A percentile compares a stretch with the other conserved stretches of the same genome.
Conservation (phyloP, 345 rosid genomes). For the Lenwebbia sp. region DNA sequence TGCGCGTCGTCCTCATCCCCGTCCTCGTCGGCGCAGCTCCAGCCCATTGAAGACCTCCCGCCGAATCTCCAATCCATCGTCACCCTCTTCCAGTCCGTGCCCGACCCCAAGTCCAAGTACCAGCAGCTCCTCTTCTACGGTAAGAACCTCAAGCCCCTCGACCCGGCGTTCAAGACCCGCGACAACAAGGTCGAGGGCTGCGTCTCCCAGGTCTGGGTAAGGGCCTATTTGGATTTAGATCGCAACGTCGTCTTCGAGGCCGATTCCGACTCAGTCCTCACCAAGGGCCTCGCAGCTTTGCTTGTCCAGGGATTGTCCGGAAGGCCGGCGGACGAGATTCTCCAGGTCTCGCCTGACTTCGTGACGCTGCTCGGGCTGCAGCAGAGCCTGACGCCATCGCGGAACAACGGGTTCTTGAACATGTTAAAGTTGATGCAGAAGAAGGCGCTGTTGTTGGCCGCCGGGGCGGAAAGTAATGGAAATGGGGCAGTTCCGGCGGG, state of each 20-base stretch:
- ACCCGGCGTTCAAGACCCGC: constrained; percentile 51
- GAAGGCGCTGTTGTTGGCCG: constrained; percentile 50
- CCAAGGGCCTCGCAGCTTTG: constrained; percentile 87
- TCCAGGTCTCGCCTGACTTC: constrained; percentile 74
- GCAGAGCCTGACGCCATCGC: constrained; percentile 75
- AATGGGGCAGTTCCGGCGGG: neutral
- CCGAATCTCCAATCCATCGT: constrained; percentile 79
- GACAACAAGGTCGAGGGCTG: constrained; percentile 93
- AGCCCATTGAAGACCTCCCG: constrained; percentile 77
- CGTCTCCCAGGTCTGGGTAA: constrained; percentile 92
- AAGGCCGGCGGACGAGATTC: constrained; percentile 54
- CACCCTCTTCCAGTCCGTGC: constrained; percentile 70
- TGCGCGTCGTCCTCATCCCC: constrained; percentile 16
- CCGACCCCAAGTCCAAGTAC: constrained; percentile 2
- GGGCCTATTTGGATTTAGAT: constrained; percentile 61
- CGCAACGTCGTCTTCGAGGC: constrained; percentile 73
- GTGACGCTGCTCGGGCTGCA: constrained; percentile 68
- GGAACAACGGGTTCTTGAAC: constrained; percentile 90
- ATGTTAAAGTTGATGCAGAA: constrained; percentile 90
- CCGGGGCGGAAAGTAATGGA: constrained; percentile 15
- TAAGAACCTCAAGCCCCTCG: constrained; percentile 53
- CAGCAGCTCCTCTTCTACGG: constrained; percentile 56
- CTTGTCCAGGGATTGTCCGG: constrained; percentile 83
- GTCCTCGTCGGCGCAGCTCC: constrained; percentile 29
- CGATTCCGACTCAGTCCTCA: constrained; percentile 78